A percentile compares a stretch with the other conserved stretches of the same genome.
phyloP scores from a whole-genome alignment of 1,284 basidiomycete species.

The Trichosporon sp. region DNA sequence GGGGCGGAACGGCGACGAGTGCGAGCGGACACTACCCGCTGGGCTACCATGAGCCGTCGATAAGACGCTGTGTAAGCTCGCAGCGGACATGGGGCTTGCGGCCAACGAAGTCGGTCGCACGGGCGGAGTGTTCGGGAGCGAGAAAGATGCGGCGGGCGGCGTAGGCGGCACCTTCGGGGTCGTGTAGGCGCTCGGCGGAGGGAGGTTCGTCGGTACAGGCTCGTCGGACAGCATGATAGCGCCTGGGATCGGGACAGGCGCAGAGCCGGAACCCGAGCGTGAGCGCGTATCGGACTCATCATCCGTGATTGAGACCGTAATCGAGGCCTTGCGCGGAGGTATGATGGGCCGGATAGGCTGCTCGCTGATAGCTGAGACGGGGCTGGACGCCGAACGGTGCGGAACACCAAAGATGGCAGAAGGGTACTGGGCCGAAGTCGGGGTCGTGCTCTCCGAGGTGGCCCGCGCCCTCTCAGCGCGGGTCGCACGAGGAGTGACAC shows the following conservation, averaged over 20 bases:
- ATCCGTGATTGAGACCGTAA: constrained; percentile 11
- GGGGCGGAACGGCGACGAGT: constrained; percentile 46
- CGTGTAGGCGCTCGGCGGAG: constrained; percentile 22
- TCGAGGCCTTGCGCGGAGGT: not conserved
- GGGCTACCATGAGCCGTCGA: constrained; percentile 19
- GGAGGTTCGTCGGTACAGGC: not conserved
- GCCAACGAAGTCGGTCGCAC: not conserved
- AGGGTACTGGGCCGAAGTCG: constrained; percentile 6
- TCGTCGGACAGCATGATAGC: not conserved
- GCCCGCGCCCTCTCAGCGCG: constrained; percentile 3
- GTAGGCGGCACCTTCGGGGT: not conserved
- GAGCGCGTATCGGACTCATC: constrained; percentile 12
- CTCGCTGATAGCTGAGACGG: not conserved
- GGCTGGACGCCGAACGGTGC: constrained; percentile 5
- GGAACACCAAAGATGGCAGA: not conserved
- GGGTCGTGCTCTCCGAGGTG: constrained; percentile 13
- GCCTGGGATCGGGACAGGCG: not conserved
- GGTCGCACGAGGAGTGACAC: not conserved
- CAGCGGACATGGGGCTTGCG: constrained; percentile 10
- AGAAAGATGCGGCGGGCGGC: not conserved
- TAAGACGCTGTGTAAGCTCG: constrained; percentile 7
- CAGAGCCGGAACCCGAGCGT: not conserved
- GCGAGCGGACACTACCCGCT: constrained; percentile 18
- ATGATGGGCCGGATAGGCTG: not conserved
- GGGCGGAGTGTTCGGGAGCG: constrained; percentile 7